These are phyloP conservation scores for Monarda citriodora DNA, from an alignment of 305 asterid species.

Conservation along the genomic window DNA sequence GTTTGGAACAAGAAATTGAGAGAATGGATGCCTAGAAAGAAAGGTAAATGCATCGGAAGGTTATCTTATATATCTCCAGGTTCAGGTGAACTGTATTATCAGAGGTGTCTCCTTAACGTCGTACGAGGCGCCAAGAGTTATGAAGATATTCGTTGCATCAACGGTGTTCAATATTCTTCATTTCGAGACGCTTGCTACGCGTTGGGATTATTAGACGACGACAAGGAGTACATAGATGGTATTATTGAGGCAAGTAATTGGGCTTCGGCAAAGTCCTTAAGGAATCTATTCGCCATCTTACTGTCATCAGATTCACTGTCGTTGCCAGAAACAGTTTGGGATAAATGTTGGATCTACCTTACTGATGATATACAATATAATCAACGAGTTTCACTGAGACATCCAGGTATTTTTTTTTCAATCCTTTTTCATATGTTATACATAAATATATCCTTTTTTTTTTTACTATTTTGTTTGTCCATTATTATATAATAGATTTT, in stretches of 20 bases:
- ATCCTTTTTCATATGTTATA: no score
- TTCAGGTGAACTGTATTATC: background rate
- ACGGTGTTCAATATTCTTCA: background rate
- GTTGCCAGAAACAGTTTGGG: background rate
- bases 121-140: background rate
- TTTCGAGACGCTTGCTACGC: slow-evolving; percentile 2
- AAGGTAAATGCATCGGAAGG: background rate
- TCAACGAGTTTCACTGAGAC: background rate
- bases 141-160: background rate
- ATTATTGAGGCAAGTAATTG: background rate
- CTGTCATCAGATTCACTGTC: background rate
- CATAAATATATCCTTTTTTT: no score
- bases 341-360: background rate
- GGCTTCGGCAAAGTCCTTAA: background rate
- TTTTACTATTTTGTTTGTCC: no score
- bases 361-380: background rate
- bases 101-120: background rate
- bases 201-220: background rate
- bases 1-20: background rate
- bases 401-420: background rate
- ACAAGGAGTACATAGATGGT: background rate
- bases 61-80: background rate
- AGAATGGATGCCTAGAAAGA: background rate
- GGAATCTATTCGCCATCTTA: background rate
- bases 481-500: no score